These are phyloP conservation scores for Melaleuca alternifolia DNA, from an alignment of 345 rosid genomes.

Conservation along the genomic window DNA sequence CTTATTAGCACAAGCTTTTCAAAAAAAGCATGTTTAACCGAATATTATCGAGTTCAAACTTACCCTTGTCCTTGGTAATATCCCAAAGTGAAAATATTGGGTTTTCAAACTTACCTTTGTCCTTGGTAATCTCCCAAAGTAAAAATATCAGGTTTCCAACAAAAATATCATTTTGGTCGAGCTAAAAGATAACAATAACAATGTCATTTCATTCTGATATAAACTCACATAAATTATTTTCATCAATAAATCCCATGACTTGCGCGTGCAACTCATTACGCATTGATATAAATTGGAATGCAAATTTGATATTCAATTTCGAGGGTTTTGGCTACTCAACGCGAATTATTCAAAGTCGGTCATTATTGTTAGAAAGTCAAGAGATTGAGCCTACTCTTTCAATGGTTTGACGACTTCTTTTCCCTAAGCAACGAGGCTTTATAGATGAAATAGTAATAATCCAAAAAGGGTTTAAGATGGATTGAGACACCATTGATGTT, in stretches of 20 bases:
- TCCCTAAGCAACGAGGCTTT: background rate
- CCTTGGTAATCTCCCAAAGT: background rate
- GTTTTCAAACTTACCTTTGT: background rate
- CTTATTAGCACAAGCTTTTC: background rate
- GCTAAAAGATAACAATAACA: background rate
- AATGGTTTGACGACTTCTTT: background rate
- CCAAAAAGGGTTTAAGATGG: background rate
- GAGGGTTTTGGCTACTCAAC: background rate
- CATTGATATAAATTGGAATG: background rate
- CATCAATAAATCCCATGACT: background rate
- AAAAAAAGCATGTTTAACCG: accelerated
- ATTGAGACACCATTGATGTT: background rate
- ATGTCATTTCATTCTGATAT: background rate
- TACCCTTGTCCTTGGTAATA: background rate
- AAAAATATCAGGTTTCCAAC: background rate
- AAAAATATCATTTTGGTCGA: no score
- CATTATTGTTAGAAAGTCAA: background rate
- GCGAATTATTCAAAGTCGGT: background rate
- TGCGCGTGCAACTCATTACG: background rate
- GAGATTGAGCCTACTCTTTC: background rate
- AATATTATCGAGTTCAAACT: background rate
- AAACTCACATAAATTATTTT: background rate
- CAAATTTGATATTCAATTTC: background rate
- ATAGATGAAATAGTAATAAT: background rate
- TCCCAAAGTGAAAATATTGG: background rate